These are phyloP conservation scores for Penicillium frequentans DNA, from an alignment of 2,329 filamentous ascomycete species.

Conservation along the genomic window DNA sequence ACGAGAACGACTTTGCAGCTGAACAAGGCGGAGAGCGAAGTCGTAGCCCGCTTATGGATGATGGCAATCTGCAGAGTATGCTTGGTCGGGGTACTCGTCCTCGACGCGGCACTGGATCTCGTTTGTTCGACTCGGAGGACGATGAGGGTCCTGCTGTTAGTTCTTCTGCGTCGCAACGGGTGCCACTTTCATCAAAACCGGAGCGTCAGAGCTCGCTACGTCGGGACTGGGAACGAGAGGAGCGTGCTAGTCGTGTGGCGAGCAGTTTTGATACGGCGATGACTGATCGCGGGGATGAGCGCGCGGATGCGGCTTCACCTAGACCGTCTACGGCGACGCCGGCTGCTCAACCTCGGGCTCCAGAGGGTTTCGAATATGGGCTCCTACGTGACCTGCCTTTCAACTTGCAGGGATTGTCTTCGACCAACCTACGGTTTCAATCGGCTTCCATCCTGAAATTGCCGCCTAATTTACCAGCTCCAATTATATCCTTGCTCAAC, in stretches of 20 bases:
- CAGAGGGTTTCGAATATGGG: constrained; percentile 64
- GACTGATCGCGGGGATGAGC: constrained; percentile 22
- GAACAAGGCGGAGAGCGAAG: constrained; percentile 30
- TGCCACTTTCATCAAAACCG: constrained; percentile 13
- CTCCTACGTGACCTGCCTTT: constrained; percentile 83
- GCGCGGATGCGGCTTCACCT: constrained; percentile 4
- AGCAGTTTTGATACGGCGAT: constrained; percentile 16
- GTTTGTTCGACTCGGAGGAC: constrained; percentile 30
- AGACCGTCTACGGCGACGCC: constrained; percentile 20
- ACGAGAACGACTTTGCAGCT: constrained; percentile 21
- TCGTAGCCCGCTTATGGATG: constrained; percentile 42
- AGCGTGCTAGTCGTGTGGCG: constrained; percentile 11
- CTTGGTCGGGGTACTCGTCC: constrained; percentile 26
- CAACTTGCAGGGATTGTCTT: constrained; percentile 88
- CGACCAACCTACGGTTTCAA: constrained; percentile 76
- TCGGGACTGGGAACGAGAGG: constrained; percentile 14
- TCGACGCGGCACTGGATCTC: constrained; percentile 18
- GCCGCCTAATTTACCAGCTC: constrained; percentile 75
- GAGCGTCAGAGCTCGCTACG: constrained; percentile 29
- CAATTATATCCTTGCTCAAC: constrained; percentile 82
- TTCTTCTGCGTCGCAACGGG: constrained; percentile 41
- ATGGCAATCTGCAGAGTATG: constrained; percentile 39
- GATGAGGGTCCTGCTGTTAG: constrained; percentile 41
- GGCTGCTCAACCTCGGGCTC: constrained; percentile 42
- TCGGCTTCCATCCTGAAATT: constrained; percentile 70